A percentile compares a stretch with the other conserved stretches of the same genome.
These are phyloP conservation scores for Cochlearia excelsa DNA, from an alignment of 345 rosid genomes.

Conservation along the genomic window DNA sequence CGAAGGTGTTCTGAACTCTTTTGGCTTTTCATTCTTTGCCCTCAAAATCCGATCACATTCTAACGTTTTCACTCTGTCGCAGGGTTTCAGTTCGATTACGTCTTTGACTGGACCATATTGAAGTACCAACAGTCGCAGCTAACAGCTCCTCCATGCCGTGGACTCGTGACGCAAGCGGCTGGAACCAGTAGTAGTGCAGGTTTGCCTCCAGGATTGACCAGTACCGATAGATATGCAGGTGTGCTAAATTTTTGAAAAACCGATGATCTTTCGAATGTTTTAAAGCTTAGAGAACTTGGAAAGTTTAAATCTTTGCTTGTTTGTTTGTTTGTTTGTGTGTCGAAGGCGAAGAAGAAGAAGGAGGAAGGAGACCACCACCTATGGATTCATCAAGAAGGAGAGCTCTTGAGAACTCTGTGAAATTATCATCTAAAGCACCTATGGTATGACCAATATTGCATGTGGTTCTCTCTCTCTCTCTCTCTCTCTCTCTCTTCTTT, in stretches of 20 bases:
- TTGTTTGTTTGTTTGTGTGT: constrained; percentile 13
- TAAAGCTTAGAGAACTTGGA: not conserved
- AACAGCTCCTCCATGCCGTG: constrained; percentile 71
- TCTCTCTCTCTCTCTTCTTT: not conserved
- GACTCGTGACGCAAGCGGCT: constrained; percentile 42
- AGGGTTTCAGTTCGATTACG: constrained; percentile 97
- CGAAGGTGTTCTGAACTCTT: constrained; percentile 50
- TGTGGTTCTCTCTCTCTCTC: constrained; percentile 5
- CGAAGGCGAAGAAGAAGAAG: constrained; percentile 66
- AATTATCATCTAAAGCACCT: constrained; percentile 45
- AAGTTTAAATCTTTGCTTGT: constrained; percentile 1
- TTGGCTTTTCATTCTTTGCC: not conserved
- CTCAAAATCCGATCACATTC: not conserved
- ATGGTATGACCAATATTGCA: constrained; percentile 43
- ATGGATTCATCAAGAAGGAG: constrained; percentile 73
- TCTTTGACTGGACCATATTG: constrained; percentile 97
- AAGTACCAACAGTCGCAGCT: constrained; percentile 95
- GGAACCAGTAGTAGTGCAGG: constrained; percentile 65
- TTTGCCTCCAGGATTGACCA: constrained; percentile 51
- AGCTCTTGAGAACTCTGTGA: constrained; percentile 52
- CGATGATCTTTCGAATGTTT: not conserved
- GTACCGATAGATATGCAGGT: constrained; percentile 67
- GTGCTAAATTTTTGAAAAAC: not conserved
- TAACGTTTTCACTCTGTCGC: constrained; percentile 11
- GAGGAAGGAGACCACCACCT: constrained; percentile 38